Conservation (phyloP, 2,329 filamentous ascomycete genomes). For the Anisogramma anomala region DNA sequence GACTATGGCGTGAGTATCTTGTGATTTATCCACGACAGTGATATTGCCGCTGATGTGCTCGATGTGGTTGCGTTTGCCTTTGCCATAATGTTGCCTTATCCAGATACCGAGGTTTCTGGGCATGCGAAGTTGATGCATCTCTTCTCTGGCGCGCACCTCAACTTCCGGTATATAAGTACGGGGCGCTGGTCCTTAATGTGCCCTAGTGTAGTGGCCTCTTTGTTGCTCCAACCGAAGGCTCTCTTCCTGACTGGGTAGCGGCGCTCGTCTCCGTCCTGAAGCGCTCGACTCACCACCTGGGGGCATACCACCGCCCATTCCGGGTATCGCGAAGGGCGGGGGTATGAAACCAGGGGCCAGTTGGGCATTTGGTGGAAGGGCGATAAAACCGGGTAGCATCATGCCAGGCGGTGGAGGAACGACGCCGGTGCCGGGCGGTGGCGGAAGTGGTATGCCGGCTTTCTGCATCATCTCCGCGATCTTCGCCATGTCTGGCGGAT, state of each 20-base stretch:
- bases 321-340: conserved; percentile 25
- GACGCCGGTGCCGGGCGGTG: conserved; percentile 25
- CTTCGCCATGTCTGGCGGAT: conserved; percentile 49
- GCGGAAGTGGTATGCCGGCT: conserved; percentile 50
- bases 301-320: conserved; percentile 17
- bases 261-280: conserved; percentile 48
- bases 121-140: too few relatives aligned
- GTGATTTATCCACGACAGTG: too few relatives aligned
- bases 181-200: conserved; percentile 26
- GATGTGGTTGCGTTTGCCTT: too few relatives aligned
- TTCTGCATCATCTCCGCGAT: conserved; percentile 55
- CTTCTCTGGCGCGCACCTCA: too few relatives aligned
- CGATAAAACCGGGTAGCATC: conserved; percentile 35
- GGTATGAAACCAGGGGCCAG: conserved; percentile 28
- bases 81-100: too few relatives aligned
- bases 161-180: neutral
- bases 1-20: too few relatives aligned
- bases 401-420: conserved; percentile 33
- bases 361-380: conserved; percentile 30
- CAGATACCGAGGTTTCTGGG: too few relatives aligned
- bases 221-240: conserved; percentile 68
- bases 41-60: too few relatives aligned
- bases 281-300: conserved; percentile 21
- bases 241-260: conserved; percentile 73
- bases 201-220: conserved; percentile 47